Base-by-base conservation (phyloP, 495 filamentous ascomycete species). In the Penicillium waksmanii region DNA sequence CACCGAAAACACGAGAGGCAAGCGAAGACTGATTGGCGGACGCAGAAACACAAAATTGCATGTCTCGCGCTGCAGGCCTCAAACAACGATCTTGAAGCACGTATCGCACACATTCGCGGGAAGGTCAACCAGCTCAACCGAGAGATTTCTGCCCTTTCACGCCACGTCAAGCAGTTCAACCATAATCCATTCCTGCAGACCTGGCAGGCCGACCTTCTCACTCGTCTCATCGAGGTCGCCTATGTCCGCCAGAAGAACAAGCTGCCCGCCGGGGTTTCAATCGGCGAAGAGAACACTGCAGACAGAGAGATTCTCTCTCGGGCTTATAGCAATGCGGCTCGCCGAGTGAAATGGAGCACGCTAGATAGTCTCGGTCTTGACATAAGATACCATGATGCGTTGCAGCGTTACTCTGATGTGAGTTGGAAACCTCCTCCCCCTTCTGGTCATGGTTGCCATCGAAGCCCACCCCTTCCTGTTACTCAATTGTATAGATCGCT, bases 161-260 rank as follows among this genome's bases (percentile, higher is more conserved):
- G 57, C 6, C 71, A 73, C 49, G 25, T 77, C 55, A 65, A 64
- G 17, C 54, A 69, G 2, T 66, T 73, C 49, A 55, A 9, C 6
- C 27, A 70, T 33, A 57, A 64, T 36, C 72, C 76, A 2, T 58
- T 70, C 19, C 64, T 76, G 38, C 59, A 60, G 21, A 73, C 65
- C 43, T 78, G 74, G 73, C 71, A 78, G 56, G 74, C 74, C 13
- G 70, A 78, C 55, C 65, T 66, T 19, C 64, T 78, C 19, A 78
- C 76, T 4, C 73, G 74, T 21, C 66, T 78, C 9, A 67, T 78
- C 47, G 74, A 76, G 38, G 66, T 73, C n/a, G 65, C 71, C 36
- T 65, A 72, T 58, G 59, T 66, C 23, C 58, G 49, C 8, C 68
- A 74, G 42, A 42, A 55, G 11, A 64, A 60, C 53, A 70, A 65